Evolutionary conservation across 2,329 filamentous ascomycete species (phyloP).

Genomic region (Endothia cerciana): DNA sequence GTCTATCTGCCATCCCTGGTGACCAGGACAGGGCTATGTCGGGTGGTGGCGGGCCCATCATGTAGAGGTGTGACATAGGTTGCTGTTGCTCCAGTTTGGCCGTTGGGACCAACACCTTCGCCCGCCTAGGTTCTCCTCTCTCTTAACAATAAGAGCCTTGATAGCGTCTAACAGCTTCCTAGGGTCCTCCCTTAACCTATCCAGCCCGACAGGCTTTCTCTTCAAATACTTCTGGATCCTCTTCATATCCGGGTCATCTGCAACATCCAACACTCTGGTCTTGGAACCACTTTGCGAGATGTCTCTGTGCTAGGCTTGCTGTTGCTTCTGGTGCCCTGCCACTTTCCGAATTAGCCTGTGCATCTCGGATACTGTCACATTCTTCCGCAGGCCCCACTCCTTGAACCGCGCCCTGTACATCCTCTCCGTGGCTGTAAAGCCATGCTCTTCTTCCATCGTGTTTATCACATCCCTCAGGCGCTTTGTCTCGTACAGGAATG

Average conservation of each 20-base stretch:
- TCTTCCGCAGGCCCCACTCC: constrained; percentile 40
- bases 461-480: constrained; percentile 36
- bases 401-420: constrained; percentile 42
- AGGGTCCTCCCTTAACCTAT: constrained; percentile 10
- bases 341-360: constrained; percentile 33
- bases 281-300: not conserved
- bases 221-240: constrained; percentile 28
- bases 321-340: constrained; percentile 29
- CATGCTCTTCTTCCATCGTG: constrained; percentile 34
- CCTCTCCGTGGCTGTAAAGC: constrained; percentile 37
- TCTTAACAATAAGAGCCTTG: constrained; percentile 20
- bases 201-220: constrained; percentile 20
- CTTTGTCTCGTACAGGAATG: constrained; percentile 35
- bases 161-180: constrained; percentile 22
- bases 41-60: not conserved
- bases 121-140: constrained; percentile 4
- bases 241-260: constrained; percentile 10
- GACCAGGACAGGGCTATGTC: constrained; percentile 6
- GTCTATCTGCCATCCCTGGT: not conserved
- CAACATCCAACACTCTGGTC: constrained; percentile 10
- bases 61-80: not conserved
- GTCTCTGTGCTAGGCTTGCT: not conserved
- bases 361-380: constrained; percentile 37
- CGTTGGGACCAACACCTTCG: constrained; percentile 14
- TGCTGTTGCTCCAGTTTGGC: constrained; percentile 11